These are phyloP conservation scores for Kregervanrija delftensis DNA, from an alignment of 805 yeast genomes.

Conservation along the genomic window DNA sequence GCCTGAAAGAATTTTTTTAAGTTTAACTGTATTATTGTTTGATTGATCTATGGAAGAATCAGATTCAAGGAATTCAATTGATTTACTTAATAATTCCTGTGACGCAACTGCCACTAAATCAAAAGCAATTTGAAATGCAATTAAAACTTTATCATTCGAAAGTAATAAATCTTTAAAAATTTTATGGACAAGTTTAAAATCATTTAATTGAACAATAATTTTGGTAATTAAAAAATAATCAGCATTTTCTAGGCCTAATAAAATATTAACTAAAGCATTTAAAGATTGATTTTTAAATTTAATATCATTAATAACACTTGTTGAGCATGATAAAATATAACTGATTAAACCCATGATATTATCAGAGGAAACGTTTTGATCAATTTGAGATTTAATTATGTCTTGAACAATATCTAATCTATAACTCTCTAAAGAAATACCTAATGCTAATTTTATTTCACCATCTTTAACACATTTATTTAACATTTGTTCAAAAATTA, in stretches of 20 bases:
- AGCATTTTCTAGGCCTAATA: slow-evolving; percentile 52
- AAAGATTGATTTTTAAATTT: slow-evolving; percentile 62
- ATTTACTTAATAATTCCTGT: slow-evolving; percentile 70
- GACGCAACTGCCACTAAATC: slow-evolving; percentile 89
- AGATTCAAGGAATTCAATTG: slow-evolving; percentile 33
- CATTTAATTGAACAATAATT: slow-evolving; percentile 83
- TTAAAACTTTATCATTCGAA: slow-evolving; percentile 34
- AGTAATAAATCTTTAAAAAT: slow-evolving; percentile 57
- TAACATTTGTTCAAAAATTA: slow-evolving; percentile 82
- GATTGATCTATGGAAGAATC: slow-evolving; percentile 21
- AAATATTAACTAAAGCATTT: slow-evolving; percentile 51
- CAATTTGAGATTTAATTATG: slow-evolving; percentile 39
- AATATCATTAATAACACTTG: slow-evolving; percentile 52
- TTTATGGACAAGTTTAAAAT: slow-evolving; percentile 58
- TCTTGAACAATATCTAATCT: slow-evolving; percentile 72
- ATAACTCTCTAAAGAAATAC: slow-evolving; percentile 83
- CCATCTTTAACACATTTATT: slow-evolving; percentile 64
- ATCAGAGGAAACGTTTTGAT: slow-evolving; percentile 39
- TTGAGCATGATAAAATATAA: slow-evolving; percentile 69
- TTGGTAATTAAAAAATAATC: slow-evolving; percentile 83
- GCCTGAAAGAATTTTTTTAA: slow-evolving; percentile 75
- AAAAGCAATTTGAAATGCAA: slow-evolving; percentile 91
- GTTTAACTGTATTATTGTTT: slow-evolving; percentile 19
- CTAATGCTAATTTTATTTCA: slow-evolving; percentile 77
- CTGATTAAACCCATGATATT: slow-evolving; percentile 48